These are phyloP conservation scores for Botrytis tulipae DNA, from an alignment of 2,329 filamentous ascomycete genomes.

Conservation along the genomic window DNA sequence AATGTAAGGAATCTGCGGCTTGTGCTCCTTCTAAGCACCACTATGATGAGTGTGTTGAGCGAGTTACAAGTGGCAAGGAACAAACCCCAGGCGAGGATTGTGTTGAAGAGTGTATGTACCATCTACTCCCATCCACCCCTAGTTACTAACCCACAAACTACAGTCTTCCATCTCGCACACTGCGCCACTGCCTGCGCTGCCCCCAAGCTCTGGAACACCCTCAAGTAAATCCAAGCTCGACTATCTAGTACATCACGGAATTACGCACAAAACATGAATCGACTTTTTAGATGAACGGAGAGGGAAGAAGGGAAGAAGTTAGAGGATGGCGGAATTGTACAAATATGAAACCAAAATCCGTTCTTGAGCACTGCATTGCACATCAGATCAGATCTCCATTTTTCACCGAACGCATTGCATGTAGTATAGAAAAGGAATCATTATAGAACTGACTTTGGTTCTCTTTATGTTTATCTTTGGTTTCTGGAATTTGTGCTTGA, in stretches of 20 bases:
- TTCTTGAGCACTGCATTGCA: constrained; percentile 36
- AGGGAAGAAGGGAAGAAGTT: constrained; percentile 23
- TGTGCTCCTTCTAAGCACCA: constrained; percentile 93
- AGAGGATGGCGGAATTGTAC: constrained; percentile 30
- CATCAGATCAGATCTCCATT: constrained; percentile 26
- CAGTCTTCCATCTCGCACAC: constrained; percentile 98
- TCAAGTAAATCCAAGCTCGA: constrained; percentile 66
- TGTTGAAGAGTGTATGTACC: constrained; percentile 92
- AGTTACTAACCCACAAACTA: constrained; percentile 10
- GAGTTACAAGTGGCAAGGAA: constrained; percentile 66
- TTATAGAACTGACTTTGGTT: constrained; percentile 20
- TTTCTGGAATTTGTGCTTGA: not conserved
- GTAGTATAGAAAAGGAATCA: constrained; percentile 38
- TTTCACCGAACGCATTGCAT: constrained; percentile 32
- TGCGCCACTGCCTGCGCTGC: constrained; percentile 91
- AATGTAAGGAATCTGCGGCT: constrained; percentile 82
- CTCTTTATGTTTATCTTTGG: not conserved
- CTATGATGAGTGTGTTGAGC: constrained; percentile 96
- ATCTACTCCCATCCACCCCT: not conserved
- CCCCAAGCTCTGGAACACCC: constrained; percentile 88
- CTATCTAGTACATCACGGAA: constrained; percentile 20
- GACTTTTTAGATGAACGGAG: constrained; percentile 25
- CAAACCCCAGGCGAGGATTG: constrained; percentile 86
- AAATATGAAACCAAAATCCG: constrained; percentile 28
- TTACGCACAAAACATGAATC: constrained; percentile 14